Percentiles rank a stretch among this genome's conserved stretches.
Conservation (phyloP, 768 basidiomycete genomes). For the Dioszegia hungarica region DNA sequence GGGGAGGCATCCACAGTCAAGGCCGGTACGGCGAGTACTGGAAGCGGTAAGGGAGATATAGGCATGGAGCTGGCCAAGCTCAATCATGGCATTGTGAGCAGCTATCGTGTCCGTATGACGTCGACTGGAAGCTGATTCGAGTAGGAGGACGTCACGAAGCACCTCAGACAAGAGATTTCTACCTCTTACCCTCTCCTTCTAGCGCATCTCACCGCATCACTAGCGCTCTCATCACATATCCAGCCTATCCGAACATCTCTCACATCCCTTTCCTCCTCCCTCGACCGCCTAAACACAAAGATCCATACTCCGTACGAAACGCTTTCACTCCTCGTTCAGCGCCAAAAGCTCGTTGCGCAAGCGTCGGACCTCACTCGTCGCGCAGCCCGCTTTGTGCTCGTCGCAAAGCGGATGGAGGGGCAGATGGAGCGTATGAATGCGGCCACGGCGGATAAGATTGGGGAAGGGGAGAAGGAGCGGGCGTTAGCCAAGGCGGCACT, state of each 20-base stretch:
- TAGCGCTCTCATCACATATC: conserved; percentile 31
- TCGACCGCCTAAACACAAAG: conserved; percentile 69
- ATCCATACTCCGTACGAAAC: conserved; percentile 77
- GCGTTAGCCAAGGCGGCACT: conserved; percentile 90
- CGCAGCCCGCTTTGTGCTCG: conserved; percentile 73
- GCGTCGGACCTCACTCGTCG: conserved; percentile 80
- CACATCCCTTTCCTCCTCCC: conserved; percentile 25
- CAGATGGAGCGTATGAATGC: conserved; percentile 71
- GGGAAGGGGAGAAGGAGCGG: conserved; percentile 75
- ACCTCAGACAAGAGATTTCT: conserved; percentile 65
- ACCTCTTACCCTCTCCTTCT: conserved; percentile 39
- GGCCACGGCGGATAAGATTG: conserved; percentile 45
- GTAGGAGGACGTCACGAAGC: conserved; percentile 78
- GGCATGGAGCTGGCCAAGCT: conserved; percentile 83
- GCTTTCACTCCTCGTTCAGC: conserved; percentile 64
- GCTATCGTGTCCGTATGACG: not conserved
- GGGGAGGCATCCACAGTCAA: too few relatives aligned
- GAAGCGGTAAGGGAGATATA: conserved; percentile 73
- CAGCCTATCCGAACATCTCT: conserved; percentile 32
- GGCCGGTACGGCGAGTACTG: too few relatives aligned
- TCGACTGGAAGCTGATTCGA: conserved; percentile 6
- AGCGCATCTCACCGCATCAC: conserved; percentile 35
- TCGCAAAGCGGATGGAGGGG: conserved; percentile 72
- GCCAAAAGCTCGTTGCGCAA: conserved; percentile 72
- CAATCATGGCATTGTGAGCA: conserved; percentile 61